Percentiles rank a stretch among this genome's conserved stretches.
These are phyloP conservation scores for Tetratostichococcus sp. DNA, from an alignment of 139 green algal genomes.

Conservation along the genomic window DNA sequence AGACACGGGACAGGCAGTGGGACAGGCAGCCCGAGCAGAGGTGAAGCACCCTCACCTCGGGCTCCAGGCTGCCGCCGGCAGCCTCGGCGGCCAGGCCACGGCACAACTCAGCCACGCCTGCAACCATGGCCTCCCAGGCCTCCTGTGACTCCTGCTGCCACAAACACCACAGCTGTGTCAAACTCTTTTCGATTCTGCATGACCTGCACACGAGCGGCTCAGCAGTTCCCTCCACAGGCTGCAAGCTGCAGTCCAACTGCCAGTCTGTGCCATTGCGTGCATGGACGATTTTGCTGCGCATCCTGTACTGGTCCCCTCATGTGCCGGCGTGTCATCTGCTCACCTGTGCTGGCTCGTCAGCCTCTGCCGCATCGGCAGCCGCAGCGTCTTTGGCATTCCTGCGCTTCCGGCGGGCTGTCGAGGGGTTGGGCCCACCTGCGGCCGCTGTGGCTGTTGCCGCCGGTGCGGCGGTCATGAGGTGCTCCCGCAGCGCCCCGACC, in stretches of 20 bases:
- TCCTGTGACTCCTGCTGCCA: conserved; percentile 34
- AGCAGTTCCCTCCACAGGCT: no score
- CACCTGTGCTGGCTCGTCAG: no score
- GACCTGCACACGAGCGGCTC: no score
- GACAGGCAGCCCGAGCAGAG: no score
- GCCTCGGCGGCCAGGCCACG: conserved; percentile 42
- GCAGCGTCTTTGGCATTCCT: conserved; percentile 25
- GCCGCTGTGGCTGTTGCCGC: neutral
- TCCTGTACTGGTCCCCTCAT: no score
- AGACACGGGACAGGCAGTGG: no score
- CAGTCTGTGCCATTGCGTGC: no score
- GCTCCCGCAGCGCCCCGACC: conserved; percentile 26
- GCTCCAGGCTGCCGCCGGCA: conserved; percentile 16
- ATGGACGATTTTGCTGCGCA: no score
- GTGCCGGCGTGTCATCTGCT: no score
- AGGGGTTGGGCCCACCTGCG: neutral
- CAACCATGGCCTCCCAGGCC: conserved; percentile 46
- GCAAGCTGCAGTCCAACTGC: no score
- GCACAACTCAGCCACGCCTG: conserved; percentile 44
- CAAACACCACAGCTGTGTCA: no score
- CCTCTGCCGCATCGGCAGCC: neutral
- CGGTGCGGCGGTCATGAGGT: conserved; percentile 38
- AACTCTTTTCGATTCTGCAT: no score
- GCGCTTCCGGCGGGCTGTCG: conserved; percentile 11
- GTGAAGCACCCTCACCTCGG: neutral